A percentile compares a stretch with the other conserved stretches of the same genome.
These are phyloP conservation scores for Aspergillus latus DNA, from an alignment of 2,329 filamentous ascomycete species.

Conservation along the genomic window DNA sequence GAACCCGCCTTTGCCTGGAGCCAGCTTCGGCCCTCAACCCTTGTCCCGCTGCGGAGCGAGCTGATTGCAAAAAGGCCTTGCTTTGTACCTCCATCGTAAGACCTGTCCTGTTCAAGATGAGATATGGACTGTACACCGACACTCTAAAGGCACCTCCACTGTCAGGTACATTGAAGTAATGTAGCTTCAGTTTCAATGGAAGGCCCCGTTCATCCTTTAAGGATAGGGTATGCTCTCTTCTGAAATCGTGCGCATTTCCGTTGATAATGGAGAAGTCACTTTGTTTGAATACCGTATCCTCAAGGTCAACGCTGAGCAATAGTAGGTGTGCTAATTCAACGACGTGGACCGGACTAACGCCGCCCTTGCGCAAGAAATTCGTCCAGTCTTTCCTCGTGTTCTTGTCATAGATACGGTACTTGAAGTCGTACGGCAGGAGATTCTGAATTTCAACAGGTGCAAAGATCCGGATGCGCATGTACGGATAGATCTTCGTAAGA, in stretches of 20 bases:
- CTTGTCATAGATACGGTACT: slow-evolving; percentile 98
- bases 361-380: slow-evolving; percentile 94
- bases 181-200: slow-evolving; percentile 75
- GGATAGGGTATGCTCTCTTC: slow-evolving; percentile 72
- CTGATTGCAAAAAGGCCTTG: slow-evolving; percentile 82
- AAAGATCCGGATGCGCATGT: slow-evolving; percentile 89
- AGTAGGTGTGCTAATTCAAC: slow-evolving; percentile 93
- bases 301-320: slow-evolving; percentile 90
- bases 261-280: slow-evolving; percentile 99
- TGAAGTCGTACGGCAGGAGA: slow-evolving; percentile 94
- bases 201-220: slow-evolving; percentile 84
- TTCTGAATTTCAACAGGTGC: slow-evolving; percentile 95
- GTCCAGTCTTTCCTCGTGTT: slow-evolving; percentile 99
- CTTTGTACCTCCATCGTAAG: slow-evolving; percentile 83
- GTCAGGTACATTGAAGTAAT: slow-evolving; percentile 87
- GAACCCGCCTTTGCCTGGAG: slow-evolving; percentile 56
- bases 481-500: slow-evolving; percentile 80
- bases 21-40: slow-evolving; percentile 59
- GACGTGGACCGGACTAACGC: slow-evolving; percentile 94
- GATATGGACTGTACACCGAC: slow-evolving; percentile 90
- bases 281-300: slow-evolving; percentile 89
- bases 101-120: slow-evolving; percentile 93
- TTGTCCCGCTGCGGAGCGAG: slow-evolving; percentile 81
- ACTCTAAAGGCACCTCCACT: slow-evolving; percentile 96
- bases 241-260: slow-evolving; percentile 81